Percentiles rank a stretch among this genome's conserved stretches.
phyloP scores from a whole-genome alignment of 2,329 filamentous ascomycete species.

The Drechslerella dactyloides region DNA sequence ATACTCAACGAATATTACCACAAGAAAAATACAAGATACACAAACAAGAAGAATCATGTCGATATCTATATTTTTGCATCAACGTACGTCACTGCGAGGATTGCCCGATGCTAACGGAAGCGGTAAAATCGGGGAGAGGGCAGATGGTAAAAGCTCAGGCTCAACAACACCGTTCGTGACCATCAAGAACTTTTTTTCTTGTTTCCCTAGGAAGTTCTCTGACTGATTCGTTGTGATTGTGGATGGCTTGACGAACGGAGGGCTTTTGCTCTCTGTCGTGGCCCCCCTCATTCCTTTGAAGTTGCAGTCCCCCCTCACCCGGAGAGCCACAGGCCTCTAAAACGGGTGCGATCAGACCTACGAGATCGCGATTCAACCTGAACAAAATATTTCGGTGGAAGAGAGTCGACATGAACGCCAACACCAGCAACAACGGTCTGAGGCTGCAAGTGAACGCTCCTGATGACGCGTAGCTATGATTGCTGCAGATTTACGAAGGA shows the following conservation, averaged over 20 bases:
- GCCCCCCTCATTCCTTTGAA: constrained; percentile 44
- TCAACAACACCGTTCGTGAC: constrained; percentile 51
- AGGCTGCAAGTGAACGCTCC: constrained; percentile 29
- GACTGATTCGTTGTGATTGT: constrained; percentile 51
- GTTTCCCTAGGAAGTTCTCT: constrained; percentile 50
- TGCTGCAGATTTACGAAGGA: constrained; percentile 18
- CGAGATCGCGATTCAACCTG: constrained; percentile 50
- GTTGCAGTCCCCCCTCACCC: constrained; percentile 50
- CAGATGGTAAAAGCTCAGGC: constrained; percentile 51
- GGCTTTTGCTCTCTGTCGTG: constrained; percentile 28
- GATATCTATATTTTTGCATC: constrained; percentile 21
- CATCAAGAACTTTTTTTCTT: constrained; percentile 51
- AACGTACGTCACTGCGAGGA: constrained; percentile 27
- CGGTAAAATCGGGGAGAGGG: constrained; percentile 34
- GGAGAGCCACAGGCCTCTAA: constrained; percentile 51
- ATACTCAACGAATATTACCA: not conserved
- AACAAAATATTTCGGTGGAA: constrained; percentile 50
- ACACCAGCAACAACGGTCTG: constrained; percentile 21
- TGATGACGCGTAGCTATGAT: constrained; percentile 43
- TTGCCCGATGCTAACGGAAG: constrained; percentile 48
- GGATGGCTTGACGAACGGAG: constrained; percentile 35
- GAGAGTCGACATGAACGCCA: constrained; percentile 31
- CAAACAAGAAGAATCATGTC: not conserved
- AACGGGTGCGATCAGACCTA: constrained; percentile 51
- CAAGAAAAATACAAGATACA: not conserved